Base-by-base conservation (phyloP, 2,329 filamentous ascomycete species). In the Stagonosporopsis tanaceti region DNA sequence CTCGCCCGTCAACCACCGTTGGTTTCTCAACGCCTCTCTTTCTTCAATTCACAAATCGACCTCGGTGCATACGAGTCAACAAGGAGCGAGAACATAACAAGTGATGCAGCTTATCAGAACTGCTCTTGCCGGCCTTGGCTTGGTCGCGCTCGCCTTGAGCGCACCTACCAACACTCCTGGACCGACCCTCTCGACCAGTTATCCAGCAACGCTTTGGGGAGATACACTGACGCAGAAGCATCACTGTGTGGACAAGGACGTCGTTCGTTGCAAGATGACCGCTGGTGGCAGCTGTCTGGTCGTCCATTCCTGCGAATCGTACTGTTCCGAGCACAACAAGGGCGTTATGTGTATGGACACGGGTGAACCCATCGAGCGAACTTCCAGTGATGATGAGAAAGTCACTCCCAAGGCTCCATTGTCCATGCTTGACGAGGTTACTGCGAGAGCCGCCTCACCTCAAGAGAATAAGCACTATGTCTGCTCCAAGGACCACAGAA, bases 401-500 rank as follows among this genome's bases (percentile, higher is more conserved):
- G 6, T 27, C 11, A 14, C 22, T 2, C 17, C 17, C 20, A 37
- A 46, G 20, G 7, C 25, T 28, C 24, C 27, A 22, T 22, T 25
- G 2, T 38, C 42, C 17, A 14, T 2, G 2, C 12, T 27, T 8
- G 22, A 38, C 12, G 47, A 39, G 4, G 3, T 47, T 27, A 20
- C 37, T 6, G 39, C 44, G 2, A 45, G 50, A 34, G 12, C 34
- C 27, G n/a, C 46, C n/a, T 42, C 40, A 24, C 37, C 50, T 35
- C 32, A 54, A 30, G 40, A 46, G n/a, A 25, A 53, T 30, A 45
- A 50, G 41, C 34, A 54, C 11, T 50, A 54, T 11, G 25, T 17
- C 7, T 59, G 56, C 22, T 59, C 50, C 35, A 37, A 44, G 22
- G 46, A 59, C 15, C 46, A 35, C 14, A 41, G 39, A 4, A 30